Evolutionary conservation across 2,329 filamentous ascomycete genomes (phyloP), one percentile per base, ranked within the genome.

Genomic region (Gaeumannomyces tritici): DNA sequence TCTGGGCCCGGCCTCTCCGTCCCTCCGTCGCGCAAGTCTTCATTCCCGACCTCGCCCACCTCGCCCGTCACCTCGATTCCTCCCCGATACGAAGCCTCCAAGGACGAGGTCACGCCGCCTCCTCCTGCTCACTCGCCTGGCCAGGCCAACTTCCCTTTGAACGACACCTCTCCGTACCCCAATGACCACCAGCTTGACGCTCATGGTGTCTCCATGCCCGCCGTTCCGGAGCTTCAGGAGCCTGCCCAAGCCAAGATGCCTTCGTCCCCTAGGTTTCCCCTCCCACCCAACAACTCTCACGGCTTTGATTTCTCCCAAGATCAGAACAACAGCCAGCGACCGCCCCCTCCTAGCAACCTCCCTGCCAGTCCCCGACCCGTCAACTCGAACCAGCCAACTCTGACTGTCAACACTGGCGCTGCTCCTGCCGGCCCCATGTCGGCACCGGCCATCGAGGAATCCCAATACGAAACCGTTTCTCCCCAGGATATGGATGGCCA

Each of bases 21-120:
- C n/a, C 66, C 67, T 62, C 75, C 77, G 63, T 71, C 72, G 29
- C 76, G 75, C 3, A 74, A 78, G 62, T 80, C 79, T 65, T 83
- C 81, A 0, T 67, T 80, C 24, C 77, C 79, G 24, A 75, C 51
- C 29, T 61, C 60, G 31, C 60, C 60, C 8, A 61, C 60, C 31
- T 61, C 60, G 29, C 54, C 60, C 3, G 31, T 56, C n/a, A 29
- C 24, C 6, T 57, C 60, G 6, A 29, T 57, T 9, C 54, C 60
- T 21, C 60, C 60, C 5, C 51, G 60, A 28, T 61, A 57, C 60
- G 60, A 61, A 42, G 24, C 60, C 15, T 57, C 60, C 18, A 31
- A 27, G 3, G 54, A 54, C 31, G 28, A 61, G 21, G 31, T 61
- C 26, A 26, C 33, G 6, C n/a, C 54, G n/a, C 60, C 54, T 11